phyloP scores from a whole-genome alignment of 1,139 yeast genomes.

The Saccharomyces hybrid region DNA sequence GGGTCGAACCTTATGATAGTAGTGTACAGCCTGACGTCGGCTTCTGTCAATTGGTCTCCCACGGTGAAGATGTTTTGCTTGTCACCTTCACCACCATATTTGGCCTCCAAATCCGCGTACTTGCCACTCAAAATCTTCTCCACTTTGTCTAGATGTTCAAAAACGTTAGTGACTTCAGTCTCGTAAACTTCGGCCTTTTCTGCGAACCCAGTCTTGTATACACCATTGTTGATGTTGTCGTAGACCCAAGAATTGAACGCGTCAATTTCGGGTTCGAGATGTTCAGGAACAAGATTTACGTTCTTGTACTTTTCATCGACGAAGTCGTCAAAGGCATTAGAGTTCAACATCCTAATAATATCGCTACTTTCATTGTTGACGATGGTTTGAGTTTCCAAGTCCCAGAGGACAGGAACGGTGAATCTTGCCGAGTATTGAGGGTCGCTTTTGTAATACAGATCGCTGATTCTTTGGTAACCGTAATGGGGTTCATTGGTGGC shows the following conservation, averaged over 20 bases:
- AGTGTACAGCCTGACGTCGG: slow-evolving; percentile 77
- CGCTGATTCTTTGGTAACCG: slow-evolving; percentile 53
- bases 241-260: slow-evolving; percentile 79
- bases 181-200: slow-evolving; percentile 79
- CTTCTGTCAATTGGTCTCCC: slow-evolving; percentile 73
- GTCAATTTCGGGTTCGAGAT: slow-evolving; percentile 52
- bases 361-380: slow-evolving; percentile 89
- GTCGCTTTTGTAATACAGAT: slow-evolving; percentile 67
- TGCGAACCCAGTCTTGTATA: slow-evolving; percentile 89
- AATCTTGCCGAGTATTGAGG: slow-evolving; percentile 72
- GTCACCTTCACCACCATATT: slow-evolving; percentile 16
- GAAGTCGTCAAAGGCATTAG: slow-evolving; percentile 50
- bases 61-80: slow-evolving; percentile 34
- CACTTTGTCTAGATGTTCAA: slow-evolving; percentile 64
- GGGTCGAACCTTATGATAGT: slow-evolving; percentile 85
- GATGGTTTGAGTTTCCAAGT: slow-evolving; percentile 67
- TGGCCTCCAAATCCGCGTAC: slow-evolving; percentile 35
- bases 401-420: slow-evolving; percentile 94
- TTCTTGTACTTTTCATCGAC: slow-evolving; percentile 43
- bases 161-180: slow-evolving; percentile 56
- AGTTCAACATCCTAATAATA: slow-evolving; percentile 72
- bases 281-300: slow-evolving; percentile 57
- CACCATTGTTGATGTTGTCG: slow-evolving; percentile 84
- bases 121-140: slow-evolving; percentile 53
- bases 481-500: slow-evolving; percentile 58